phyloP scores from a whole-genome alignment of 2,329 filamentous ascomycete genomes.

The Dactylellina cionopaga region DNA sequence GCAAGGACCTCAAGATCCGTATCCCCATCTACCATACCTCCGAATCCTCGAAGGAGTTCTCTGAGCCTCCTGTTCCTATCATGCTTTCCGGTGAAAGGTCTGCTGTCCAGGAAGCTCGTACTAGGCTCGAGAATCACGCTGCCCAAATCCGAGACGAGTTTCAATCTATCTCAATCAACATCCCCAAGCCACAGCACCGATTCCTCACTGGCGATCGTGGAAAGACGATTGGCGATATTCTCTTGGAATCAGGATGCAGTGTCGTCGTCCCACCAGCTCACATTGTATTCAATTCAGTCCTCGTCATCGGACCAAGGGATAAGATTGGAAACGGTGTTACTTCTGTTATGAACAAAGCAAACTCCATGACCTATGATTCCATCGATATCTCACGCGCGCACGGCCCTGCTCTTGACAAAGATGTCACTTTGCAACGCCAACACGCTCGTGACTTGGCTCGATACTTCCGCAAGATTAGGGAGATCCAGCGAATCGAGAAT shows the following conservation, averaged over 20 bases:
- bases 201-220: slow-evolving; percentile 91
- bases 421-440: slow-evolving; percentile 64
- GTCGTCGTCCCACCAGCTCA: slow-evolving; percentile 81
- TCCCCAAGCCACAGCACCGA: slow-evolving; percentile 77
- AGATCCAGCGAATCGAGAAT: slow-evolving; percentile 83
- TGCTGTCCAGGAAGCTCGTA: slow-evolving; percentile 80
- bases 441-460: slow-evolving; percentile 88
- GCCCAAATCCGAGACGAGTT: slow-evolving; percentile 78
- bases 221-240: slow-evolving; percentile 83
- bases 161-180: slow-evolving; percentile 82
- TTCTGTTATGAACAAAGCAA: slow-evolving; percentile 86
- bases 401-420: slow-evolving; percentile 75
- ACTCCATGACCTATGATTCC: slow-evolving; percentile 81
- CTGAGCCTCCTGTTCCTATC: slow-evolving; percentile 65
- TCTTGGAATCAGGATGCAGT: slow-evolving; percentile 87
- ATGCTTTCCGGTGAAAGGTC: slow-evolving; percentile 84
- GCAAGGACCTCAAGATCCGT: slow-evolving; percentile 79
- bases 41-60: slow-evolving; percentile 54
- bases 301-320: slow-evolving; percentile 81
- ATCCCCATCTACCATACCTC: slow-evolving; percentile 68
- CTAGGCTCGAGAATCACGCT: slow-evolving; percentile 81
- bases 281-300: slow-evolving; percentile 83
- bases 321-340: slow-evolving; percentile 79
- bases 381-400: slow-evolving; percentile 86
- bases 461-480: slow-evolving; percentile 83